Conservation (phyloP, 148 eudicot species). For the Talinum fruticosum region DNA sequence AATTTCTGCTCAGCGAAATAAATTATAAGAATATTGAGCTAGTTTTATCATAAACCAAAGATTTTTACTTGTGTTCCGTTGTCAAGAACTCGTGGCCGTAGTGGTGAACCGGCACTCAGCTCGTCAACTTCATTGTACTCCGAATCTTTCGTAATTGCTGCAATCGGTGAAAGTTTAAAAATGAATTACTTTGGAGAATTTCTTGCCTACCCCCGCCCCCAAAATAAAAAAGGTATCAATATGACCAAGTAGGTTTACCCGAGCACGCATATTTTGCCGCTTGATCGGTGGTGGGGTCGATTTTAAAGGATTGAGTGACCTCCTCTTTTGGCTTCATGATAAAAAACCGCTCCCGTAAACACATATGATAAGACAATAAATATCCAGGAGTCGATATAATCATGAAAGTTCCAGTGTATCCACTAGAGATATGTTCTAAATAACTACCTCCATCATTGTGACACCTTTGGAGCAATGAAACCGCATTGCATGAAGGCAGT, state of each 20-base stretch:
- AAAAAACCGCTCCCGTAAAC: slow-evolving; percentile 78
- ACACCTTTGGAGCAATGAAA: slow-evolving; percentile 87
- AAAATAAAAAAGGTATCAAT: neutral
- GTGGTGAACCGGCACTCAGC: slow-evolving; percentile 96
- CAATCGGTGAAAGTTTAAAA: slow-evolving; percentile 9
- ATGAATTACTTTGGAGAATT: neutral
- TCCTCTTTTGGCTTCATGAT: slow-evolving; percentile 88
- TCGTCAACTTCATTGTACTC: slow-evolving; percentile 83
- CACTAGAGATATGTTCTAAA: neutral
- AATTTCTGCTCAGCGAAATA: neutral
- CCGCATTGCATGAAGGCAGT: slow-evolving; percentile 49
- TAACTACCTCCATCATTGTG: slow-evolving; percentile 79
- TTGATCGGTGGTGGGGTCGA: slow-evolving; percentile 74
- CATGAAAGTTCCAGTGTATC: neutral
- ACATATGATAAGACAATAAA: neutral
- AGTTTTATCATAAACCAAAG: neutral
- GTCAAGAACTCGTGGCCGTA: slow-evolving; percentile 79
- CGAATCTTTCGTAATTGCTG: slow-evolving; percentile 89
- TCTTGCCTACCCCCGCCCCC: neutral
- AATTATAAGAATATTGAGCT: neutral
- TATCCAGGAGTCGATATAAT: neutral
- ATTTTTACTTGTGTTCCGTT: slow-evolving; percentile 83
- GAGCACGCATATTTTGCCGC: slow-evolving; percentile 78
- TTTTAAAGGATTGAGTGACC: slow-evolving; percentile 56
- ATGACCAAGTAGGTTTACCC: slow-evolving; percentile 37